phyloP scores from a whole-genome alignment of 2,329 filamentous ascomycete species.

The Fusarium sp. region DNA sequence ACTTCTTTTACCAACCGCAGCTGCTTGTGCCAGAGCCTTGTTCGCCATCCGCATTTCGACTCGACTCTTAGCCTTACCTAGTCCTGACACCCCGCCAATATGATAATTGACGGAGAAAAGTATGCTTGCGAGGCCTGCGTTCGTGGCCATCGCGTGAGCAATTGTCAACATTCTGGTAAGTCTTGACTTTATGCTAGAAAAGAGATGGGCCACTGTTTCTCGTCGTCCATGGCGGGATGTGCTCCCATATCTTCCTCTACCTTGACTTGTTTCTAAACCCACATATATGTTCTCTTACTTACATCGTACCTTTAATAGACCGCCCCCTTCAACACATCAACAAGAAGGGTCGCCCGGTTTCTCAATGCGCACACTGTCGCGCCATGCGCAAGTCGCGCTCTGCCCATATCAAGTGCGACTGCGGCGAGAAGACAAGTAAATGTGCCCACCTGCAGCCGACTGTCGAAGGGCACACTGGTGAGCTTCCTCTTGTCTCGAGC shows the following conservation, averaged over 20 bases:
- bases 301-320: constrained; percentile 68
- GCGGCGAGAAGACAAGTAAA: constrained; percentile 89
- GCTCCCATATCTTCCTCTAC: not conserved
- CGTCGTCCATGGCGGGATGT: not conserved
- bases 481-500: constrained; percentile 52
- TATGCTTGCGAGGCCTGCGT: constrained; percentile 98
- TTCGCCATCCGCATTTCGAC: constrained; percentile 11
- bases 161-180: constrained; percentile 95
- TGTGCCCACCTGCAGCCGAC: constrained; percentile 73
- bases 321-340: constrained; percentile 94
- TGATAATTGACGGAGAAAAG: constrained; percentile 96
- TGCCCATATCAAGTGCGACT: constrained; percentile 96
- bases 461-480: constrained; percentile 72
- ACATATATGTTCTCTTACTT: constrained; percentile 41
- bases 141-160: constrained; percentile 98
- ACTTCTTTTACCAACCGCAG: constrained; percentile 10
- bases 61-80: constrained; percentile 30
- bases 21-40: constrained; percentile 15
- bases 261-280: not conserved
- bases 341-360: constrained; percentile 97
- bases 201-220: not conserved
- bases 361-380: constrained; percentile 98
- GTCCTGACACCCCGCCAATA: constrained; percentile 57
- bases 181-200: constrained; percentile 12
- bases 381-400: constrained; percentile 95